phyloP scores from a whole-genome alignment of 805 yeast genomes.

The Candida takata region DNA sequence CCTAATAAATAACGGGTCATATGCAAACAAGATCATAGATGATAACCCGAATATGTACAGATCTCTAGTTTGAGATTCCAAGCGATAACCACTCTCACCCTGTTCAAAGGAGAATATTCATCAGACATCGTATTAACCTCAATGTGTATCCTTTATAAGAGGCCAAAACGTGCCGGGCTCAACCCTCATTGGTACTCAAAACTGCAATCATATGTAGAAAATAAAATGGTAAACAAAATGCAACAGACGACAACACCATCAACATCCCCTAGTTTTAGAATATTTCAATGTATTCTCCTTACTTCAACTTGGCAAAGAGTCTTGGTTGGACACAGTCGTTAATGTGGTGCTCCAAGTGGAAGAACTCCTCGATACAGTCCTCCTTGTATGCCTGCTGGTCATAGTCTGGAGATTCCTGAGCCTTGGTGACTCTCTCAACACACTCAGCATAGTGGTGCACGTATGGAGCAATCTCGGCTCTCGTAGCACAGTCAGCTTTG shows the following conservation, averaged over 20 bases:
- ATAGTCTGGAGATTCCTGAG: conserved; percentile 77
- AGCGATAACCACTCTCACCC: no score
- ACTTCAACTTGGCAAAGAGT: conserved; percentile 80
- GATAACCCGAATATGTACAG: no score
- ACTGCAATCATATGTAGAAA: no score
- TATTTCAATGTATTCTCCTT: conserved; percentile 13
- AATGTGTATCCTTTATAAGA: no score
- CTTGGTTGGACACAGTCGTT: conserved; percentile 90
- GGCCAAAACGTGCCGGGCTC: no score
- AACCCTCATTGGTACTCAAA: no score
- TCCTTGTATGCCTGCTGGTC: conserved; percentile 79
- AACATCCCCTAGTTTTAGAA: no score
- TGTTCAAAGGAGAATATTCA: no score
- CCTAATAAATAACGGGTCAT: no score
- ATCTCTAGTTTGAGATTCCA: no score
- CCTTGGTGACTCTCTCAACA: conserved; percentile 88
- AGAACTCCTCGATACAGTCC: conserved; percentile 97
- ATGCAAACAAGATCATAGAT: no score
- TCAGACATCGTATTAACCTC: no score
- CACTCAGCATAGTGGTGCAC: conserved; percentile 92
- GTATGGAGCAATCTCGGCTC: conserved; percentile 60
- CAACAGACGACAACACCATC: conserved; percentile 1
- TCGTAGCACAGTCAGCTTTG: conserved; percentile 61
- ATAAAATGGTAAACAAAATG: conserved; percentile 1
- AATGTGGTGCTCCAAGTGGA: conserved; percentile 92